A percentile compares a stretch with the other conserved stretches of the same genome.
phyloP scores from a whole-genome alignment of 2,329 filamentous ascomycete genomes.

The Talaromyces sp. region DNA sequence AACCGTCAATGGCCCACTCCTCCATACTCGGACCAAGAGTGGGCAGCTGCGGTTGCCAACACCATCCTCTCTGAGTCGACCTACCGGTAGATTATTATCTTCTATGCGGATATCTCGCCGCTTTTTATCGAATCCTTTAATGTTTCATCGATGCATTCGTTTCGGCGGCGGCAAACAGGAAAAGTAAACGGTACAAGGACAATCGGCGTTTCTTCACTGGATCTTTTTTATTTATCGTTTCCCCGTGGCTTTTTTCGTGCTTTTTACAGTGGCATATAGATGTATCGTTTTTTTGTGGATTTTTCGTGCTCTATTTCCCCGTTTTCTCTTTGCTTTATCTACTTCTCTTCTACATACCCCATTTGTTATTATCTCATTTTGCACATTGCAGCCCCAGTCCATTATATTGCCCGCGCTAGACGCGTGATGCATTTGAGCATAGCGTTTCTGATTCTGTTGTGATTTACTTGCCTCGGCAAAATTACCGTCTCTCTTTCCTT shows the following conservation, averaged over 20 bases:
- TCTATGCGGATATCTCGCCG: not conserved
- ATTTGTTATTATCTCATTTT: constrained; percentile 15
- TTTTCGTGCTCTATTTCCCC: constrained; percentile 16
- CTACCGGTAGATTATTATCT: constrained; percentile 24
- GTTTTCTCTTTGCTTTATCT: constrained; percentile 24
- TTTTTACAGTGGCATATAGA: constrained; percentile 31
- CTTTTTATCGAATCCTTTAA: constrained; percentile 1
- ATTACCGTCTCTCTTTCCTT: constrained; percentile 13
- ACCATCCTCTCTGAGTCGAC: constrained; percentile 66
- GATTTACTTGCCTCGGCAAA: not conserved
- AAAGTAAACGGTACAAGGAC: constrained; percentile 8
- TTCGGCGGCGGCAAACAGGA: constrained; percentile 5
- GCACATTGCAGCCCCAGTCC: constrained; percentile 11
- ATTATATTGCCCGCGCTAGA: constrained; percentile 11
- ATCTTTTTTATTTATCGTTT: constrained; percentile 4
- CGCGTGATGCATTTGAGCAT: constrained; percentile 12
- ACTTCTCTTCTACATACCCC: constrained; percentile 18
- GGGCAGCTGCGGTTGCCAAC: constrained; percentile 76
- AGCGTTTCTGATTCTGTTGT: constrained; percentile 10
- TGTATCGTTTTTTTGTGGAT: constrained; percentile 13
- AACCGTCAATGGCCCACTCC: constrained; percentile 86
- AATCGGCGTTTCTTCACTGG: constrained; percentile 8
- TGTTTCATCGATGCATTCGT: constrained; percentile 9
- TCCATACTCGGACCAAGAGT: constrained; percentile 89
- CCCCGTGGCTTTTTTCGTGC: constrained; percentile 26